Evolutionary conservation across 2,329 filamentous ascomycete genomes (phyloP).

Genomic region (Claviceps paspali): DNA sequence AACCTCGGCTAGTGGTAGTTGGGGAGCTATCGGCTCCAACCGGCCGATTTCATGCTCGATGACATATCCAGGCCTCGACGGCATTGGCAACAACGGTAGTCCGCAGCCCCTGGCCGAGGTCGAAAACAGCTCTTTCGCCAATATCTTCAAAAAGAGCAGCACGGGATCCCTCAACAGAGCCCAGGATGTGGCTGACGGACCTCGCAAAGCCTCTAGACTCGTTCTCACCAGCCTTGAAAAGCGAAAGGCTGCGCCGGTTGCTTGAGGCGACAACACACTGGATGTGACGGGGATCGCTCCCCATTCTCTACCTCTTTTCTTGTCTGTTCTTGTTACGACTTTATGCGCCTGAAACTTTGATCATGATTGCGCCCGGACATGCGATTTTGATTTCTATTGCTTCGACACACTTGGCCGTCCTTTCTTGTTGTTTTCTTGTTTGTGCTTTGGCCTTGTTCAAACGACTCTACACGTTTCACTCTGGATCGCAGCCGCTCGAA

Average conservation of each 20-base stretch:
- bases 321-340: constrained; percentile 18
- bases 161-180: constrained; percentile 35
- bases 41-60: constrained; percentile 59
- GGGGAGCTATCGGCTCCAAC: constrained; percentile 75
- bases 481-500: not conserved
- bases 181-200: constrained; percentile 39
- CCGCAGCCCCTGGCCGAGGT: constrained; percentile 30
- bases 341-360: constrained; percentile 22
- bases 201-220: constrained; percentile 74
- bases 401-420: constrained; percentile 2
- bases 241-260: constrained; percentile 42
- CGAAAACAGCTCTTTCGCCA: constrained; percentile 47
- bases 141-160: constrained; percentile 46
- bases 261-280: constrained; percentile 7
- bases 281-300: not conserved
- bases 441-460: constrained; percentile 2
- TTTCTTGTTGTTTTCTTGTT: constrained; percentile 1
- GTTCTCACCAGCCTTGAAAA: constrained; percentile 83
- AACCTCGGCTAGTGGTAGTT: constrained; percentile 56
- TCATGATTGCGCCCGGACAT: constrained; percentile 17
- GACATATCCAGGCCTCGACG: constrained; percentile 46
- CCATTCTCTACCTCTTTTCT: constrained; percentile 11
- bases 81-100: constrained; percentile 41
- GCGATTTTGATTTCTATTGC: constrained; percentile 6
- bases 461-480: not conserved